A percentile compares a stretch with the other conserved stretches of the same genome.
phyloP scores from a whole-genome alignment of 805 yeast species.

The Hermanozyma aechmeae region DNA sequence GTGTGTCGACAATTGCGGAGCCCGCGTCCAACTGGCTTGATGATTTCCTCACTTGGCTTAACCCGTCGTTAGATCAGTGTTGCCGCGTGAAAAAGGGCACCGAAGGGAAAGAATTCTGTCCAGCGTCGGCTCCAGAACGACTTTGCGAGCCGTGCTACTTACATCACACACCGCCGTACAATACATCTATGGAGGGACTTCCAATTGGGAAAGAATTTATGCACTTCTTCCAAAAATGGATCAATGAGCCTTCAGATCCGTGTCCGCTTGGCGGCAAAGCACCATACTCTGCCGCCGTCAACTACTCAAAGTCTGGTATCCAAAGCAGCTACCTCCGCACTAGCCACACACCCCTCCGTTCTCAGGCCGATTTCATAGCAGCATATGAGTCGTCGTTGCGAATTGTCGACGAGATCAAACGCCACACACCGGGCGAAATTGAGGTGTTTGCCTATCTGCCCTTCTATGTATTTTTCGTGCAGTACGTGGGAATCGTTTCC shows the following conservation, averaged over 20 bases:
- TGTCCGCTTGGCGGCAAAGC: constrained; percentile 97
- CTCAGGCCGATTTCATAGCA: constrained; percentile 75
- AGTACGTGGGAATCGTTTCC: constrained; percentile 59
- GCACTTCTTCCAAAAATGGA: constrained; percentile 72
- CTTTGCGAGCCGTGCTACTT: constrained; percentile 68
- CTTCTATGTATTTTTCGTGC: constrained; percentile 87
- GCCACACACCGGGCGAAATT: constrained; percentile 19
- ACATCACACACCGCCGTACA: constrained; percentile 52
- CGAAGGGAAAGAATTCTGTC: constrained; percentile 43
- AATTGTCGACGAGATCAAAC: constrained; percentile 47
- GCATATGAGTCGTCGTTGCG: constrained; percentile 70
- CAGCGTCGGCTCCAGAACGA: constrained; percentile 57
- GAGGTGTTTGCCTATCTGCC: constrained; percentile 86
- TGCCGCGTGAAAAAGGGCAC: constrained; percentile 54
- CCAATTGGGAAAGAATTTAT: constrained; percentile 72
- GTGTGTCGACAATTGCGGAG: constrained; percentile 58
- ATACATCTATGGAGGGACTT: constrained; percentile 68
- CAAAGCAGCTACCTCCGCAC: constrained; percentile 66
- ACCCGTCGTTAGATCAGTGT: constrained; percentile 81
- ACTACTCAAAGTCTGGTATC: constrained; percentile 29
- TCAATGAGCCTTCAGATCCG: constrained; percentile 72
- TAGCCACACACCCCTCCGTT: constrained; percentile 67
- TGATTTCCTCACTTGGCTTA: constrained; percentile 78
- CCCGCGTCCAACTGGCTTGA: constrained; percentile 93
- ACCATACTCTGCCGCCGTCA: constrained; percentile 59